phyloP scores from a whole-genome alignment of 2,329 filamentous ascomycete genomes.

The Hypomyces perniciosus region DNA sequence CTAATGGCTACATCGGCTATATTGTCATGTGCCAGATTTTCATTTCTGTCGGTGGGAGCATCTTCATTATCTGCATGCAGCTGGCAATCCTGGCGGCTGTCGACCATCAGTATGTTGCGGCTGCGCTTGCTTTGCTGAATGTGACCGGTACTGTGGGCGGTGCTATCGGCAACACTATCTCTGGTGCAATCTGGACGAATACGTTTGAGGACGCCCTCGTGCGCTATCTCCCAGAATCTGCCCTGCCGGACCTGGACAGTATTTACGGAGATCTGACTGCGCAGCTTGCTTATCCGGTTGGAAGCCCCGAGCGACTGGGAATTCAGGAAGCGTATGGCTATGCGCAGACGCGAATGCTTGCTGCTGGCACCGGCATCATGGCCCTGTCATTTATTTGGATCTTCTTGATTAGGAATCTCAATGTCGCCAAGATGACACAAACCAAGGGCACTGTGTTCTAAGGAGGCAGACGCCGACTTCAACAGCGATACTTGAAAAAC shows the following conservation, averaged over 20 bases:
- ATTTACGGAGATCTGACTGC: constrained; percentile 32
- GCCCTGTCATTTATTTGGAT: constrained; percentile 23
- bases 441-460: constrained; percentile 27
- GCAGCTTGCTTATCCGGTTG: constrained; percentile 35
- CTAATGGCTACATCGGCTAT: constrained; percentile 38
- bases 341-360: constrained; percentile 37
- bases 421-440: constrained; percentile 25
- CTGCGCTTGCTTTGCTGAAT: constrained; percentile 40
- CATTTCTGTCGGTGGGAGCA: constrained; percentile 46
- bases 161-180: constrained; percentile 39
- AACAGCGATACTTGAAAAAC: too few species aligned
- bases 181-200: constrained; percentile 38
- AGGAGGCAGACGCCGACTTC: neutral
- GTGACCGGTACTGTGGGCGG: constrained; percentile 39
- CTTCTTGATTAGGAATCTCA: constrained; percentile 25
- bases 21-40: constrained; percentile 50
- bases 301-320: constrained; percentile 34
- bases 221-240: constrained; percentile 32
- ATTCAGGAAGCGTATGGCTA: constrained; percentile 43
- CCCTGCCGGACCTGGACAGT: constrained; percentile 31
- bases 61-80: constrained; percentile 49
- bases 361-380: constrained; percentile 29
- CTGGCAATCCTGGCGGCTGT: constrained; percentile 53
- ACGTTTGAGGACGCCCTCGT: constrained; percentile 31
- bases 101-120: constrained; percentile 48